Evolutionary conservation across 1,284 basidiomycete species (phyloP).

Genomic region (Rhodotorula mucilaginosa): DNA sequence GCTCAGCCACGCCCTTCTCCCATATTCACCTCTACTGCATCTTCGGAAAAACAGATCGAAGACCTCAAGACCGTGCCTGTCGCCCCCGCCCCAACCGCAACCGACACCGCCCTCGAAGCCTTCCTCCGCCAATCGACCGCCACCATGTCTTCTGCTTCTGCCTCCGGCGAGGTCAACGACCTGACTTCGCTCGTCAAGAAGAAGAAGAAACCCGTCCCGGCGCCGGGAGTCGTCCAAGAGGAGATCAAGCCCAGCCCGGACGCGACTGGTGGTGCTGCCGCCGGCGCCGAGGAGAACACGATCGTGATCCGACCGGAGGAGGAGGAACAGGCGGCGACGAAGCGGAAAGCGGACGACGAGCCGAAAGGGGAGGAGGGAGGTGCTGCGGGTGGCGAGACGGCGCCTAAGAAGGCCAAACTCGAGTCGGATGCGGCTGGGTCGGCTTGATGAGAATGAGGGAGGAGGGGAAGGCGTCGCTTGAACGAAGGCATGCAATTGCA

Average conservation of each 20-base stretch:
- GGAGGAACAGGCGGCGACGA: neutral
- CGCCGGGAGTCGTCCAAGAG: neutral
- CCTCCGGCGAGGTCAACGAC: slow-evolving; percentile 38
- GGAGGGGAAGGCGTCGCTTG: no score
- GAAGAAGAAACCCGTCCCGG: slow-evolving; percentile 39
- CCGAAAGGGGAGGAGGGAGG: neutral
- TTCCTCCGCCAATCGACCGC: slow-evolving; percentile 29
- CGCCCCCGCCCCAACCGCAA: slow-evolving; percentile 32
- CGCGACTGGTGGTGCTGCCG: neutral
- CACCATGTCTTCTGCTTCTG: slow-evolving; percentile 13
- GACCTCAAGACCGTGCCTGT: slow-evolving; percentile 42
- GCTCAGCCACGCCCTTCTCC: rapidly evolving
- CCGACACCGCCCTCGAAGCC: slow-evolving; percentile 34
- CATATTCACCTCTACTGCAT: no score
- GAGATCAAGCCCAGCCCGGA: neutral
- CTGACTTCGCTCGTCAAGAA: slow-evolving; percentile 43
- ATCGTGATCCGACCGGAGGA: neutral
- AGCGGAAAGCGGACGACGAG: slow-evolving; percentile 12
- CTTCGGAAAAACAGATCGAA: slow-evolving; percentile 38
- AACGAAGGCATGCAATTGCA: no score
- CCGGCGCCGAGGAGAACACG: slow-evolving; percentile 7
- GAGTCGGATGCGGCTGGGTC: neutral
- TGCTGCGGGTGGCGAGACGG: neutral
- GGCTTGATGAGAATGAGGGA: neutral
- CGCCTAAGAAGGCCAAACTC: slow-evolving; percentile 2